Evolutionary conservation across 768 basidiomycete genomes (phyloP), one percentile per base, ranked within the genome.

Genomic region (Sistotremastrum suecicum): DNA sequence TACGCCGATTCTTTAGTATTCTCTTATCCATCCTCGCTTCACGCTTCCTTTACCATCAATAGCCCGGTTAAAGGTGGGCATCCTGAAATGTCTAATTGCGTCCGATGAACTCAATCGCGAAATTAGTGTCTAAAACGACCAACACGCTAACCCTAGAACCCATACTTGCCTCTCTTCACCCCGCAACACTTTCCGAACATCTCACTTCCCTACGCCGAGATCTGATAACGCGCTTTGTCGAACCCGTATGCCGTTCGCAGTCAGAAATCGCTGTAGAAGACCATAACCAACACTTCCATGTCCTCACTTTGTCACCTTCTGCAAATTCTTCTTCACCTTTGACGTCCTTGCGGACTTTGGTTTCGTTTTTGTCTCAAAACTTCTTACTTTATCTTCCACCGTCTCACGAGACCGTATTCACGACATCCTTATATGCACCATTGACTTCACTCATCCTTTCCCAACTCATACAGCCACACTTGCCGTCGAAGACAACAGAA

Each of bases 141-240:
- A 66, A 68, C 3, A 52, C 66, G 5, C 55, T 86, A 39, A 58
- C 70, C 1, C 66, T 88, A 11, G 52, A 70, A 28, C 65, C 70
- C 28, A 63, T 85, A 31, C 58, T 88, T 12, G 65, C 71, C 11
- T 80, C 83, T 9, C 64, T 86, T 8, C 72, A 78, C 10, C 47
- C 70, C 9, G 43, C 66, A 8, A 71, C 78, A 3, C 60, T 87
- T 37, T 64, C 74, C 11, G 63, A 66, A 37, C 74, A 77, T 51
- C 63, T 87, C 39, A 57, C 71, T 4, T 75, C 69, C 40, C 62
- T 88, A 28, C 75, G 82, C 36, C 75, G 85, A 43, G 80, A 86
- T 55, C 53, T 87, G 20, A 64, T 67, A 11, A 53, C 66, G 1
- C 65, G 77, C 53, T 81, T 76, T 56, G 66, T 87, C 45, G 77